These are phyloP conservation scores for Trametes sp. DNA, from an alignment of 1,284 basidiomycete species.

Conservation along the genomic window DNA sequence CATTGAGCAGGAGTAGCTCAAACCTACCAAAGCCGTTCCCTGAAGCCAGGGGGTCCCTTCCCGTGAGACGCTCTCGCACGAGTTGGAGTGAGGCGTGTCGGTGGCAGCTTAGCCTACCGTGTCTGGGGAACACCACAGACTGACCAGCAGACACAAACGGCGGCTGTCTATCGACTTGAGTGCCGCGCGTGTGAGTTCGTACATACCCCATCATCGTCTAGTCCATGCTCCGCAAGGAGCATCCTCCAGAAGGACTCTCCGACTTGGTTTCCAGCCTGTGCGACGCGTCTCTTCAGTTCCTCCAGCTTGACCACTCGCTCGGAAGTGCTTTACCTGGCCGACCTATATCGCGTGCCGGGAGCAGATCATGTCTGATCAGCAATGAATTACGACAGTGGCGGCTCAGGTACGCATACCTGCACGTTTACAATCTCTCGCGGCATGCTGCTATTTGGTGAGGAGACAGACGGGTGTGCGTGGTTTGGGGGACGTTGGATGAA, in stretches of 20 bases:
- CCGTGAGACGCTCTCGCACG: too few species aligned
- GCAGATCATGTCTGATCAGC: conserved; percentile 5
- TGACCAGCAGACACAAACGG: too few species aligned
- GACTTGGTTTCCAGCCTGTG: conserved; percentile 76
- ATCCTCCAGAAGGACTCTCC: conserved; percentile 83
- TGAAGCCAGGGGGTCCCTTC: too few species aligned
- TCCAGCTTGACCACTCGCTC: background rate
- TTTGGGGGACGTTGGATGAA: background rate
- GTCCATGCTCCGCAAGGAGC: conserved; percentile 82
- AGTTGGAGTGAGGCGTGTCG: too few species aligned
- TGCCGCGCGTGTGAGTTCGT: too few species aligned
- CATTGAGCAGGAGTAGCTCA: too few species aligned
- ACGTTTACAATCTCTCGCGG: conserved; percentile 32
- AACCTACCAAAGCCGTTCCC: too few species aligned
- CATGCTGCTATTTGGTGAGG: conserved; percentile 12
- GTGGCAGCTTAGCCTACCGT: too few species aligned
- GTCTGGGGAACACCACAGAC: too few species aligned
- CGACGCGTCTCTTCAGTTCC: background rate
- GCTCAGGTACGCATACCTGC: conserved; percentile 23
- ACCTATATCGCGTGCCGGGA: conserved; percentile 9
- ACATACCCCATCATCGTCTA: conserved; percentile 73
- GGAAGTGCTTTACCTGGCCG: conserved; percentile 22
- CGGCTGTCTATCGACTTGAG: too few species aligned
- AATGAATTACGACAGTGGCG: background rate
- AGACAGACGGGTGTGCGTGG: background rate